These are phyloP conservation scores for Spathaspora gorwiae DNA, from an alignment of 805 yeast species.

Conservation along the genomic window DNA sequence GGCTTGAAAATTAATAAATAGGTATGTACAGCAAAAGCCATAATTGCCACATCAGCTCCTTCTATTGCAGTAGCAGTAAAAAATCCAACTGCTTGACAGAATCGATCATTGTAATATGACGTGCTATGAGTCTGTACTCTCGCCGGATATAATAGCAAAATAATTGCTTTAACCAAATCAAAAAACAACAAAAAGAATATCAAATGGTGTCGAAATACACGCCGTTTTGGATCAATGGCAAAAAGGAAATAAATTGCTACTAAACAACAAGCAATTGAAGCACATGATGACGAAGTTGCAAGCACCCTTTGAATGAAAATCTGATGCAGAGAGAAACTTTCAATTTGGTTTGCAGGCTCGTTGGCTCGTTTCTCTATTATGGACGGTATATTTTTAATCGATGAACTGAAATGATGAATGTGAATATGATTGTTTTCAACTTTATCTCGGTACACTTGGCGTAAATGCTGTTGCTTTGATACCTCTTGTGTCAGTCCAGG, in stretches of 20 bases:
- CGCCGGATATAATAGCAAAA: conserved; percentile 65
- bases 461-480: too few relatives aligned
- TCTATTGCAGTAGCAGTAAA: conserved; percentile 76
- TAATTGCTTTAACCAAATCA: conserved; percentile 70
- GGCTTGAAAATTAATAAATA: conserved; percentile 69
- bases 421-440: too few relatives aligned
- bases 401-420: too few relatives aligned
- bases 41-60: conserved; percentile 81
- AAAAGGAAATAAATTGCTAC: conserved; percentile 54
- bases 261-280: conserved; percentile 45
- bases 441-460: too few relatives aligned
- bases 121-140: conserved; percentile 42
- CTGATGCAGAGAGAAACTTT: conserved; percentile 24
- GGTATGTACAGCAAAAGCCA: conserved; percentile 80
- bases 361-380: too few relatives aligned
- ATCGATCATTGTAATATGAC: conserved; percentile 44
- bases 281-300: conserved; percentile 35
- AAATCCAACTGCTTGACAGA: conserved; percentile 71
- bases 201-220: conserved; percentile 66
- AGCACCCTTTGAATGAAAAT: conserved; percentile 29
- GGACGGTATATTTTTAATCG: too few relatives aligned
- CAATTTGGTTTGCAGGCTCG: conserved; percentile 8
- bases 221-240: conserved; percentile 59
- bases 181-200: conserved; percentile 63
- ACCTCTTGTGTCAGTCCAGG: too few relatives aligned